Conservation (phyloP, 1,139 yeast species). For the Geotrichum siamense region DNA sequence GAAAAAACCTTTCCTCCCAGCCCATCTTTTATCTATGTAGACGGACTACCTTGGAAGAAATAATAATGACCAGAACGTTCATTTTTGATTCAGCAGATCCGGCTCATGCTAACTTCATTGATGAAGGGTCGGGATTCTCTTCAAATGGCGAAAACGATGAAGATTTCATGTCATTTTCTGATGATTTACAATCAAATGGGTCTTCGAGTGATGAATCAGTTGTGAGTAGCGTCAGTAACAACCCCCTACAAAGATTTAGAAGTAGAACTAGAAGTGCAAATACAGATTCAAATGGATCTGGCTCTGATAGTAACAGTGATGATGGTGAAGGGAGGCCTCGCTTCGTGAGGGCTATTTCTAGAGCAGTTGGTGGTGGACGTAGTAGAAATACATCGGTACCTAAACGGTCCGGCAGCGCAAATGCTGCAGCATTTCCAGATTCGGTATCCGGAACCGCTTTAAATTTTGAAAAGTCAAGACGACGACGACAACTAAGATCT, state of each 20-base stretch:
- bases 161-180: constrained; percentile 15
- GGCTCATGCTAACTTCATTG: constrained; percentile 7
- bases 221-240: background rate
- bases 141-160: constrained; percentile 10
- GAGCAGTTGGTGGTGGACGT: constrained; percentile 11
- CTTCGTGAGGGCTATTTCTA: constrained; percentile 12
- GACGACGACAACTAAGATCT: background rate
- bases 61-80: constrained; percentile 6
- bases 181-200: constrained; percentile 8
- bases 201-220: constrained; percentile 9
- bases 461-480: background rate
- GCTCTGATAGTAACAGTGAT: background rate
- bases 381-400: background rate
- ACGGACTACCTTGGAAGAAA: too few relatives aligned
- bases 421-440: background rate
- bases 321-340: constrained; percentile 10
- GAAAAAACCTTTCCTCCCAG: too few relatives aligned
- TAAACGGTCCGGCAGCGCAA: background rate
- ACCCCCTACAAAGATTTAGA: constrained; percentile 5
- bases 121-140: constrained; percentile 6
- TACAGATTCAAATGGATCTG: background rate
- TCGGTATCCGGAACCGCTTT: background rate
- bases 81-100: constrained; percentile 17
- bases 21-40: too few relatives aligned
- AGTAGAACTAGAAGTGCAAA: constrained; percentile 2